Evolutionary conservation across 352 stramenopile genomes (phyloP), one percentile per base, ranked within the genome.

Genomic region (Pythium periplocum): DNA sequence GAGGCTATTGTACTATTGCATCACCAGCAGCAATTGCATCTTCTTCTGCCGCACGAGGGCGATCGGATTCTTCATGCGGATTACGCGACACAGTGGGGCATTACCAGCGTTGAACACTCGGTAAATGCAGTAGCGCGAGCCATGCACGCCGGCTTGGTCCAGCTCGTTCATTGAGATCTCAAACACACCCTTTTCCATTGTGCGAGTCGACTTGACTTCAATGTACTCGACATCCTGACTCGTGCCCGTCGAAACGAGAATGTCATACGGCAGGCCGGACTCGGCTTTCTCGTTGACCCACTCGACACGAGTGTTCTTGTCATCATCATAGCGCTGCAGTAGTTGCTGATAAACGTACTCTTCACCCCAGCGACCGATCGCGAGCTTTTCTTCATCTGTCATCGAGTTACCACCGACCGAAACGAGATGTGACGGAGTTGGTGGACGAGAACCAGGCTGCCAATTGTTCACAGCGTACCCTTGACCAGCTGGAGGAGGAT

Each of bases 101-200:
- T 91, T 83, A 6, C 84, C 84, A 34, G 83, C 83, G 52, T 91
- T 88, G 55, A 93, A 95, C 9, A 93, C 84, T 43, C 84, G 79
- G 58, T 93, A 95, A 59, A 95, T 93, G 49, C 62, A 70, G 69
- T 92, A 95, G 33, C 66, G 75, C 10, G 82, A 90, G 26, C 84
- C 84, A 59, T 88, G 80, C 4, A 83, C 69, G 12, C 68, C 69
- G n/a, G 84, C 84, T 50, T 90, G 75, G 61, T 95, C 82, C 57
- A 95, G 61, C 55, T 94, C 84, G 63, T 95, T 91, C 76, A 92
- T 87, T 52, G 80, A 92, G 63, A 95, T 95, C 76, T 95, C 84
- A 45, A 95, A 95, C 53, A 88, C 67, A 31, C 70, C 68, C 55
- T 95, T 95, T 61, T 95, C 84, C 74, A 88, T 90, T 26, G 83